Conservation (phyloP, 176 grass and related monocot genomes). For the Cenchrus fungigraminus region DNA sequence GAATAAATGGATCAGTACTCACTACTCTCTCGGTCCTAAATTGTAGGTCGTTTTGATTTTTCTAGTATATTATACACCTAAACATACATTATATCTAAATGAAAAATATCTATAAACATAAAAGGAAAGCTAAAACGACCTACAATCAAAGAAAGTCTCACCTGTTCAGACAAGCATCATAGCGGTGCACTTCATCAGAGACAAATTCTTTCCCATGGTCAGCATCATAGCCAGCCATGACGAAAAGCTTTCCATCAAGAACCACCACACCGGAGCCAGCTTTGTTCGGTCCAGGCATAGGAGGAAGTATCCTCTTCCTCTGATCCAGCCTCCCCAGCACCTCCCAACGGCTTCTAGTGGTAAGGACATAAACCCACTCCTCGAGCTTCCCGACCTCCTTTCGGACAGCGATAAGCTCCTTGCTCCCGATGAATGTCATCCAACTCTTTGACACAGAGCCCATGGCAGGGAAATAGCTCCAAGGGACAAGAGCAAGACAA, state of each 20-base stretch:
- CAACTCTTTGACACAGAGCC: constrained; percentile 73
- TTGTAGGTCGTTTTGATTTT: too few relatives aligned
- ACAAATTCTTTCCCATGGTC: constrained; percentile 50
- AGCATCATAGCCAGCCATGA: constrained; percentile 59
- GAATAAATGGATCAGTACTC: constrained; percentile 19
- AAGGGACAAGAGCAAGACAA: constrained; percentile 64
- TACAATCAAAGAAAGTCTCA: constrained; percentile 2
- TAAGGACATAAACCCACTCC: constrained; percentile 68
- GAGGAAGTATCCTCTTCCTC: constrained; percentile 57
- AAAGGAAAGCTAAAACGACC: too few relatives aligned
- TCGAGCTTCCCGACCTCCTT: constrained; percentile 57
- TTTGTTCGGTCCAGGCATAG: constrained; percentile 62
- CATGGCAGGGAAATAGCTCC: constrained; percentile 51
- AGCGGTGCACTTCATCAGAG: constrained; percentile 70
- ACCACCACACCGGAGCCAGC: constrained; percentile 65
- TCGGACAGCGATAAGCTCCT: constrained; percentile 60
- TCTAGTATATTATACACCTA: too few relatives aligned
- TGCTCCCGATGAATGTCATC: constrained; percentile 66
- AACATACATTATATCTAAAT: too few relatives aligned
- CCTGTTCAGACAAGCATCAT: constrained; percentile 83
- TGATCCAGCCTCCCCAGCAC: constrained; percentile 34
- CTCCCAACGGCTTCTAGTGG: constrained; percentile 57
- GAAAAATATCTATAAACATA: too few relatives aligned
- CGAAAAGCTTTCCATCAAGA: constrained; percentile 65
- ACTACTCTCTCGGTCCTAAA: too few relatives aligned